Percentiles rank a stretch among this genome's conserved stretches.
phyloP scores from a whole-genome alignment of 352 stramenopile genomes.

The Lagenidium sp. region DNA sequence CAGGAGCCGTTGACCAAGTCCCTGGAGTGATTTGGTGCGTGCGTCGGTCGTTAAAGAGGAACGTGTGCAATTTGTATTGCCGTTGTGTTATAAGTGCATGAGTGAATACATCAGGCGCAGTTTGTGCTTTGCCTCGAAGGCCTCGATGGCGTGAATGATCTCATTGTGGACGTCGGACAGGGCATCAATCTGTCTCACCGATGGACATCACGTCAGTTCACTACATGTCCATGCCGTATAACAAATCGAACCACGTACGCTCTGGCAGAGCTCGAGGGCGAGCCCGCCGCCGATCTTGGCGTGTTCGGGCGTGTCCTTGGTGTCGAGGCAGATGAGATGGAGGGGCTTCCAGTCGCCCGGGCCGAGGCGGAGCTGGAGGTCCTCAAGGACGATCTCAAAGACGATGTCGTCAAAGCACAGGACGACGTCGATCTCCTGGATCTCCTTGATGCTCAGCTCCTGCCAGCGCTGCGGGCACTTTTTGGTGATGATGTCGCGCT shows the following conservation, averaged over 20 bases:
- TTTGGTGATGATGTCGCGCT: constrained; percentile 85
- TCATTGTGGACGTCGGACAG: constrained; percentile 32
- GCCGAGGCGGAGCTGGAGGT: constrained; percentile 51
- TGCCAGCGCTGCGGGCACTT: constrained; percentile 80
- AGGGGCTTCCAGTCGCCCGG: constrained; percentile 48
- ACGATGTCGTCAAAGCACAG: constrained; percentile 89
- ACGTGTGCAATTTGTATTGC: too few relatives aligned
- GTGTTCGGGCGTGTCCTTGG: constrained; percentile 80
- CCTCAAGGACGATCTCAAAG: constrained; percentile 83
- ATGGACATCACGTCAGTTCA: background rate
- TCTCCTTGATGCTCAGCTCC: constrained; percentile 60
- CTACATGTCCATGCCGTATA: too few relatives aligned
- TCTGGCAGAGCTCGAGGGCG: constrained; percentile 66
- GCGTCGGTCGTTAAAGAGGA: background rate
- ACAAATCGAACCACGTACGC: constrained; percentile 33
- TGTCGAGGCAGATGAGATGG: constrained; percentile 83
- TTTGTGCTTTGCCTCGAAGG: constrained; percentile 50
- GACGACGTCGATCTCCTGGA: constrained; percentile 74
- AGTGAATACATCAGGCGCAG: constrained; percentile 59
- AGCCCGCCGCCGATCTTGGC: constrained; percentile 77
- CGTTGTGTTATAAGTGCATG: constrained; percentile 53
- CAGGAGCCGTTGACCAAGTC: constrained; percentile 37
- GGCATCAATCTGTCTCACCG: constrained; percentile 32
- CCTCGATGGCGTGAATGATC: constrained; percentile 41
- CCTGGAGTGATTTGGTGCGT: constrained; percentile 11